Conservation (phyloP, 2,329 filamentous ascomycete species). For the Calycina herbarum region DNA sequence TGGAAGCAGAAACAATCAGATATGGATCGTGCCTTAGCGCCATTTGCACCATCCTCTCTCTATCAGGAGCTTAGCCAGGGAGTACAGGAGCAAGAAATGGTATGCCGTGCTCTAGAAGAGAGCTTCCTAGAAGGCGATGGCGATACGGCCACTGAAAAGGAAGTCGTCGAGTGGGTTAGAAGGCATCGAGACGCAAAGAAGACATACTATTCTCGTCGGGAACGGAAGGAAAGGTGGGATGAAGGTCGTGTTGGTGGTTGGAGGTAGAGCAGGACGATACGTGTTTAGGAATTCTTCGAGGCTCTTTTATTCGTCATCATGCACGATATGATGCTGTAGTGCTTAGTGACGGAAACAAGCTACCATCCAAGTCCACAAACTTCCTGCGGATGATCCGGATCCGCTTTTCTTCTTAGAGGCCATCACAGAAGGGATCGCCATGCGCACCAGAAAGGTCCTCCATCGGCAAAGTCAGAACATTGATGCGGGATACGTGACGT, state of each 20-base stretch:
- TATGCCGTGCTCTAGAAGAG: conserved; percentile 84
- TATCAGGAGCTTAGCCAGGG: conserved; percentile 78
- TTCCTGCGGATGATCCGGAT: conserved; percentile 1
- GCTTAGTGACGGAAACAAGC: conserved; percentile 5
- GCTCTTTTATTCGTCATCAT: conserved; percentile 7
- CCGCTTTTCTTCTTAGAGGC: conserved; percentile 6
- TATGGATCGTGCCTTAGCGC: conserved; percentile 80
- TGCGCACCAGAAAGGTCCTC: background rate
- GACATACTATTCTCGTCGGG: conserved; percentile 74
- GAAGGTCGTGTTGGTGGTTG: conserved; percentile 93
- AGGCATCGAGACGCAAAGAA: conserved; percentile 79
- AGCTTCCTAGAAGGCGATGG: conserved; percentile 68
- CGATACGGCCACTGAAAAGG: conserved; percentile 70
- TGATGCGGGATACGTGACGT: background rate
- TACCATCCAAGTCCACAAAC: background rate
- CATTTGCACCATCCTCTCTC: conserved; percentile 82
- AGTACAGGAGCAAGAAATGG: conserved; percentile 76
- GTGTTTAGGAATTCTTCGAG: background rate
- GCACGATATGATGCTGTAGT: conserved; percentile 9
- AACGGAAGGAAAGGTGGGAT: conserved; percentile 92
- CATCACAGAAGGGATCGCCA: background rate
- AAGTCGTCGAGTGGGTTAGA: conserved; percentile 81
- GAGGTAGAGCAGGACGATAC: conserved; percentile 52
- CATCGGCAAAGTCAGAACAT: background rate
- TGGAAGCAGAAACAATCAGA: conserved; percentile 87